Base-by-base conservation (phyloP, 1,284 basidiomycete genomes). In the Leccinum colubrinum region DNA sequence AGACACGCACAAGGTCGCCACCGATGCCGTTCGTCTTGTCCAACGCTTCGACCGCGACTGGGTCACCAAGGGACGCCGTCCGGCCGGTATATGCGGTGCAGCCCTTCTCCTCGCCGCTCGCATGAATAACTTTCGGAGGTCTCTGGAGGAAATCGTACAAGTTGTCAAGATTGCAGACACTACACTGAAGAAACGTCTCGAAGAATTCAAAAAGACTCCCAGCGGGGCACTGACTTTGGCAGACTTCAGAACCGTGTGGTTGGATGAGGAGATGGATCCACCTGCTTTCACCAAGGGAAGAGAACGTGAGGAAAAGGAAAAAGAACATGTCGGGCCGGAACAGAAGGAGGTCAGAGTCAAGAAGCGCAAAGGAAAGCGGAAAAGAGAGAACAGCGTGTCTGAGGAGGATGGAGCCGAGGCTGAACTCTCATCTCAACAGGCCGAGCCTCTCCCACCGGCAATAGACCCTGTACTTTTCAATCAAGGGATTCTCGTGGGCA, bases 81-180 rank as follows among this genome's bases (percentile, higher is more conserved):
- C 97, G 0, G 95, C 97, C 0, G 97, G 97, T 15, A 96, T 99
- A 62, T 98, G 97, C 74, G 97, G 97, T 33, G 97, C 97, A 0
- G 95, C 94, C 39, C 83, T 99, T 14, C 83, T 99, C 43, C 86
- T 99, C 17, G 97, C 97, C 0, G 97, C 95, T 35, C 88, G 97
- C 20, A 99, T 99, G 97, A 98, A 97, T 78, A 95, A 98, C 74
- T 99, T 97, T 72, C 82, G 96, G 43, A 83, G 97, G 52, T 93
- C 90, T 22, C 84, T 98, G 2, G 92, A 96, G 71, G 97, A 99
- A 76, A 91, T 99, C 58, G 95, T 98, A 11, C 95, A 97, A 74
- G 95, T 99, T 7, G 97, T 99, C 68, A 99, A 99, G 79, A 98
- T 98, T 66, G 95, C 96, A 27, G 95, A 98, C 68, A 89, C 89